Base-by-base conservation (phyloP, 1,284 basidiomycete genomes). In the Filobasidium uniguttulatum region DNA sequence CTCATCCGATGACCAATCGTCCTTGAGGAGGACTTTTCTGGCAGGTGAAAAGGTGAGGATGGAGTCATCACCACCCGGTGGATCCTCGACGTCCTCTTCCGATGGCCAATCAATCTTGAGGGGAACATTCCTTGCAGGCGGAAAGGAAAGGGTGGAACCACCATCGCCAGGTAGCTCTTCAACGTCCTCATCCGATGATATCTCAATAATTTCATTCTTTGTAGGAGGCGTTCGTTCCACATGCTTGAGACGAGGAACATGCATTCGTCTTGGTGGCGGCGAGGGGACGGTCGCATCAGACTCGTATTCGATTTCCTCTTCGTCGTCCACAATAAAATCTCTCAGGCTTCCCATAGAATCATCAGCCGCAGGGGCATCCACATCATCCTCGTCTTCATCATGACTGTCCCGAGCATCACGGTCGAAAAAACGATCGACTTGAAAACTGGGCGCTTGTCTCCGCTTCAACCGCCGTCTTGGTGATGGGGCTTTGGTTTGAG, bases 301-400 rank as follows among this genome's bases (percentile, higher is more conserved):
- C 25, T 48, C 54, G 15, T 56, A 56, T 14, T 49, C 52, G 22
- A 49, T 38, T 15, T 49, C 38, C 26, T 60, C 60, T 26, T 61
- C 58, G 46, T 65, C 63, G 33, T 64, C 62, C 2, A 67, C 65
- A 34, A 67, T 65, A 49, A 67, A 67, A 46, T 65, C 64, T 25
- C 52, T 36, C 44, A 67, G 46, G 10, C 62, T 64, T 1, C 62
- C 64, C 4, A 52, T 28, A 9, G 58, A 57, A 26, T 61, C 61
- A n/a, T n/a, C n/a, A n/a, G 17, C 61, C 61, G n/a, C n/a, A n/a
- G n/a, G n/a, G n/a, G n/a, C n/a, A n/a, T n/a, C n/a, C n/a, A n/a
- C n/a, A 19, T 57, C 57, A 25, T 60, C 57, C 15, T 58, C 52
- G 14, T 48, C 50, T 7, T 52, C 50, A 15, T 48, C 50, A 23